phyloP scores from a whole-genome alignment of 2,329 filamentous ascomycete species.

The Colletotrichum tofieldiae region DNA sequence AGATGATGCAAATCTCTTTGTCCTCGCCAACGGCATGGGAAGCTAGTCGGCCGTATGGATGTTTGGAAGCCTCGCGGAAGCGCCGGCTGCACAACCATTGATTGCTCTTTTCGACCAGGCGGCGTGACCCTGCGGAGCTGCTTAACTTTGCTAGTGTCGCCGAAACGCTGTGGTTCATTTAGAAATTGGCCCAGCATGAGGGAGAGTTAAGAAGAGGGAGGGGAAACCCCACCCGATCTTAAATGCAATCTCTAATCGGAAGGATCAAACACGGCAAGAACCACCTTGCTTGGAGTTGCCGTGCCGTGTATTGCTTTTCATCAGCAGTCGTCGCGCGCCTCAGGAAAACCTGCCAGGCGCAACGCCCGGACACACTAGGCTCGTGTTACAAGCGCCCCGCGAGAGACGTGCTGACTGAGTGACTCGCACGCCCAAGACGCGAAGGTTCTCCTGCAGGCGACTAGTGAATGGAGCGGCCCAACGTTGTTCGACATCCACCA shows the following conservation, averaged over 20 bases:
- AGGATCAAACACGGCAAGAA: slow-evolving; percentile 35
- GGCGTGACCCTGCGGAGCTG: background rate
- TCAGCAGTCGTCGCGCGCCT: background rate
- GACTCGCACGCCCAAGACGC: slow-evolving; percentile 3
- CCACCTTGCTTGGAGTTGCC: slow-evolving; percentile 10
- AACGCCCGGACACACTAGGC: background rate
- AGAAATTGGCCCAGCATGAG: slow-evolving; percentile 11
- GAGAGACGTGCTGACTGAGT: slow-evolving; percentile 18
- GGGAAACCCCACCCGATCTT: slow-evolving; percentile 12
- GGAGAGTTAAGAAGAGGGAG: slow-evolving; percentile 3
- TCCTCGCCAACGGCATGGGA: slow-evolving; percentile 16
- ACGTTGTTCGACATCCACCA: slow-evolving; percentile 13
- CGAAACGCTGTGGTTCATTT: slow-evolving; percentile 28
- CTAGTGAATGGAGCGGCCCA: slow-evolving; percentile 11
- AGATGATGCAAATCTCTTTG: slow-evolving; percentile 1
- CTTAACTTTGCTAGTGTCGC: slow-evolving; percentile 20
- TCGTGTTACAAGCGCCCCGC: background rate
- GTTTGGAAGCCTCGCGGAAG: slow-evolving; percentile 8
- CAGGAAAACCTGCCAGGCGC: background rate
- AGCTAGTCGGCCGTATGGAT: background rate
- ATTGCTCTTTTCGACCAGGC: background rate
- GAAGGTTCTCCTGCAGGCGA: slow-evolving; percentile 22
- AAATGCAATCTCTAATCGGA: slow-evolving; percentile 25
- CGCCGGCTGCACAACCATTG: background rate
- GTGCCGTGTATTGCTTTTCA: background rate